These are phyloP conservation scores for Jamesozyma spencerorum DNA, from an alignment of 805 yeast genomes.

Conservation along the genomic window DNA sequence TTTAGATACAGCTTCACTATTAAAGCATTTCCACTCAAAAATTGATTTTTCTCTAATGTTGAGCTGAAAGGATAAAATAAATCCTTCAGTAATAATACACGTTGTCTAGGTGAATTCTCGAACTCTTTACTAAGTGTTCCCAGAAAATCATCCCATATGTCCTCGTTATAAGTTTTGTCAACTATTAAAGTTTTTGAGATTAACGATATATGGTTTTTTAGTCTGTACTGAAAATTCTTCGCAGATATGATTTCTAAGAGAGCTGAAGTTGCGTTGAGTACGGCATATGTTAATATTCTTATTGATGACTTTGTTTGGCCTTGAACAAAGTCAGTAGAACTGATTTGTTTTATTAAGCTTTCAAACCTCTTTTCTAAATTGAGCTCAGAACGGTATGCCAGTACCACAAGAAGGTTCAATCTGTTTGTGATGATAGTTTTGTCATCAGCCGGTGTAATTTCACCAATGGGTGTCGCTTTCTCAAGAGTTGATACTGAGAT, in stretches of 20 bases:
- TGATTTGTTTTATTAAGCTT: slow-evolving; percentile 15
- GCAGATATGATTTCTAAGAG: slow-evolving; percentile 6
- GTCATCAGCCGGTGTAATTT: slow-evolving; percentile 13
- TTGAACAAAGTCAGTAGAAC: background rate
- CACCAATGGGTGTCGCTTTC: slow-evolving; percentile 24
- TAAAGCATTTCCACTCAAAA: slow-evolving; percentile 1
- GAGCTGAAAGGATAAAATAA: background rate
- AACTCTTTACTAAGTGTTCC: background rate
- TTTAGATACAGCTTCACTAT: slow-evolving; percentile 8
- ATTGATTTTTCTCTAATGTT: background rate
- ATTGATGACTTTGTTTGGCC: background rate
- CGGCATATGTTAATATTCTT: slow-evolving; percentile 2
- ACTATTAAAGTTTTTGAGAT: slow-evolving; percentile 1
- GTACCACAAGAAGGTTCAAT: slow-evolving; percentile 19
- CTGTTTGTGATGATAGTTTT: slow-evolving; percentile 21
- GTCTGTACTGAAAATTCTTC: slow-evolving; percentile 11
- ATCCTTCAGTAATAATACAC: slow-evolving; percentile 1
- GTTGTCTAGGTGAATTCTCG: background rate
- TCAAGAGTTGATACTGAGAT: slow-evolving; percentile 16
- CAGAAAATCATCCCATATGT: slow-evolving; percentile 7
- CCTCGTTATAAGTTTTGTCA: slow-evolving; percentile 1
- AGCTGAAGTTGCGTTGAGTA: background rate
- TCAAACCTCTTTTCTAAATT: slow-evolving; percentile 19
- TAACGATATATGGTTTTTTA: slow-evolving; percentile 4
- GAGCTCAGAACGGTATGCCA: slow-evolving; percentile 15